Evolutionary conservation across 192 early-diverging fungal species (phyloP).

Genomic region (Gryganskiella cystojenkinii): DNA sequence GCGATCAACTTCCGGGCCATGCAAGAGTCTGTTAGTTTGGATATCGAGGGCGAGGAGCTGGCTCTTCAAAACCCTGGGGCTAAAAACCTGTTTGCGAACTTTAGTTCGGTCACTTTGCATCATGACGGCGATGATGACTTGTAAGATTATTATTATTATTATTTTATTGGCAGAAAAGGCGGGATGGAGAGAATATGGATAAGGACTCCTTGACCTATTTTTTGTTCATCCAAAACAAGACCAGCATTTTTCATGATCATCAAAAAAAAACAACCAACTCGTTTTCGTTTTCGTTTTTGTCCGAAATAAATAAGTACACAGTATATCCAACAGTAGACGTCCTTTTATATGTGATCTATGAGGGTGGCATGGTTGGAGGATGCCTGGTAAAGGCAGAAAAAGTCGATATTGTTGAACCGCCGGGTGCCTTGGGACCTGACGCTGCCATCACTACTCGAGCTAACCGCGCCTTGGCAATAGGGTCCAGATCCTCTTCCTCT

Average conservation of each 20-base stretch:
- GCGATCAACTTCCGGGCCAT: conserved; percentile 78
- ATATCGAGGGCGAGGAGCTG: conserved; percentile 71
- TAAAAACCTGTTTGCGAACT: conserved; percentile 72
- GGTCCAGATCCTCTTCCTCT: conserved; percentile 35
- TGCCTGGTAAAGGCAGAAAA: conserved; percentile 39
- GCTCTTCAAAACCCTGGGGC: conserved; percentile 47
- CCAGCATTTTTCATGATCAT: too few species aligned
- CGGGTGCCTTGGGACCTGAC: background rate
- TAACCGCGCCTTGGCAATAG: conserved; percentile 36
- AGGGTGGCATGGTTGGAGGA: conserved; percentile 14
- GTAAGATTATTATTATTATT: background rate
- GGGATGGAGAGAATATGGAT: too few species aligned
- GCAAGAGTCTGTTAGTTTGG: conserved; percentile 73
- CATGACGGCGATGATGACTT: conserved; percentile 66
- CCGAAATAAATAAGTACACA: background rate
- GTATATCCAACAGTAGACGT: background rate
- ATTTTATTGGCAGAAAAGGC: background rate
- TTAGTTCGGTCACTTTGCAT: conserved; percentile 69
- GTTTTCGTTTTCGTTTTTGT: background rate
- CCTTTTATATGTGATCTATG: background rate
- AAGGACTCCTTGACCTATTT: conserved; percentile 8
- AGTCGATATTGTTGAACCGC: conserved; percentile 32
- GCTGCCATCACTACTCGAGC: conserved; percentile 19
- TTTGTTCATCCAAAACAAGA: background rate
- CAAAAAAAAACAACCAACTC: conserved; percentile 5